Percentiles rank a stretch among this genome's conserved stretches.
These are phyloP conservation scores for Neoarthrinium moseri DNA, from an alignment of 2,329 filamentous ascomycete species.

Conservation along the genomic window DNA sequence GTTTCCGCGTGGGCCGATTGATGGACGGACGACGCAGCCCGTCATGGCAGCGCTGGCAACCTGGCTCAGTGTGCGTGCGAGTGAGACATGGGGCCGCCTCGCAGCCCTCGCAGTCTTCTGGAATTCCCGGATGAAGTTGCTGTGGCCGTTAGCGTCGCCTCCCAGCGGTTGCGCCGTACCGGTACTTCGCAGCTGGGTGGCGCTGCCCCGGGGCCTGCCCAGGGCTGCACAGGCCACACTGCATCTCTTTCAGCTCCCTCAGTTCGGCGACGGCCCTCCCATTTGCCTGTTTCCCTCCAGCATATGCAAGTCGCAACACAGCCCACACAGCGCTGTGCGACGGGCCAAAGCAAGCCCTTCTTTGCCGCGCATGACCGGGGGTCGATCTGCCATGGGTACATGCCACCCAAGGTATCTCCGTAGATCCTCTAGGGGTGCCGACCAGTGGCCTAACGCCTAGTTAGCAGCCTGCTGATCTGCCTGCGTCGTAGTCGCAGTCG, in stretches of 20 bases:
- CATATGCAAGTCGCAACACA: slow-evolving; percentile 32
- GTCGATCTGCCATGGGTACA: neutral
- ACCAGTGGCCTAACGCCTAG: neutral
- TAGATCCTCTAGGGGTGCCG: neutral
- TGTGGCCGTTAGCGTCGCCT: neutral
- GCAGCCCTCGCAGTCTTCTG: neutral
- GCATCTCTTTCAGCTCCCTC: slow-evolving; percentile 30
- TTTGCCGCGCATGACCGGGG: slow-evolving; percentile 25
- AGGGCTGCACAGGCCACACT: slow-evolving; percentile 25
- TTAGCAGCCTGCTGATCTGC: neutral
- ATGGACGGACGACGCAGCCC: neutral
- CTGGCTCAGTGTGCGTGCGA: neutral
- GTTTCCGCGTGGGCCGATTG: slow-evolving; percentile 3
- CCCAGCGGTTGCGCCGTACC: slow-evolving; percentile 8
- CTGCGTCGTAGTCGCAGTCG: no score
- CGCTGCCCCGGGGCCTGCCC: slow-evolving; percentile 6
- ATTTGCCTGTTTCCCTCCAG: slow-evolving; percentile 23
- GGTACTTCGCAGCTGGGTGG: slow-evolving; percentile 19
- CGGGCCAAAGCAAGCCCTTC: slow-evolving; percentile 11
- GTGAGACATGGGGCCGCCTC: neutral
- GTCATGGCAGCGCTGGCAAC: neutral
- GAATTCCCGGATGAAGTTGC: neutral
- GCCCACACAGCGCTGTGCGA: slow-evolving; percentile 19
- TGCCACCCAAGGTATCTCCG: neutral
- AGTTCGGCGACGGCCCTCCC: slow-evolving; percentile 21